Percentiles rank a stretch among this genome's conserved stretches.
phyloP scores from a whole-genome alignment of 768 basidiomycete genomes.

The Lepiota brunneoincarnata region DNA sequence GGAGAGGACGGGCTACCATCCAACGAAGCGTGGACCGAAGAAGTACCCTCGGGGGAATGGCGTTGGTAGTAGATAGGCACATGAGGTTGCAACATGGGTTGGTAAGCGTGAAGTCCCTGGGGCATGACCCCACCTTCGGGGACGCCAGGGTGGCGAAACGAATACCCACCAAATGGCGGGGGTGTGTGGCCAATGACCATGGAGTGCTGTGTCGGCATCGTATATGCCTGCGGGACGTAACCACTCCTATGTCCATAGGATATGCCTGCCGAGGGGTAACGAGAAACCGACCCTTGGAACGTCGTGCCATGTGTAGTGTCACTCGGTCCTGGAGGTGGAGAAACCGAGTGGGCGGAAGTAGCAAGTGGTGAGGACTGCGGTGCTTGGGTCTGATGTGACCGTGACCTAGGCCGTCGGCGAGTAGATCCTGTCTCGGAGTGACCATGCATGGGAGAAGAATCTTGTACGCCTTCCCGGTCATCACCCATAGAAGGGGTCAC shows the following conservation, averaged over 20 bases:
- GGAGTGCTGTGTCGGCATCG: constrained; percentile 40
- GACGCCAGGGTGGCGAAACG: constrained; percentile 31
- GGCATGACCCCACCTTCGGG: constrained; percentile 35
- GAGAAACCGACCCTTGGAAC: constrained; percentile 22
- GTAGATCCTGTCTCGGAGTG: background rate
- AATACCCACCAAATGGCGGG: constrained; percentile 28
- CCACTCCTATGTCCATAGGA: constrained; percentile 35
- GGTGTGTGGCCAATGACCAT: constrained; percentile 34
- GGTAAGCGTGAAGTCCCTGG: constrained; percentile 40
- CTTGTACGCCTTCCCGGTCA: background rate
- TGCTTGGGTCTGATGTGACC: background rate
- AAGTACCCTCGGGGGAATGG: constrained; percentile 29
- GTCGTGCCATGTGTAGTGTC: constrained; percentile 20
- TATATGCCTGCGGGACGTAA: constrained; percentile 39
- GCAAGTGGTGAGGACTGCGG: background rate
- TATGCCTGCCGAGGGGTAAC: constrained; percentile 23
- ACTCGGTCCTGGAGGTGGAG: constrained; percentile 15
- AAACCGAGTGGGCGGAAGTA: background rate
- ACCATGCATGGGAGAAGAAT: background rate
- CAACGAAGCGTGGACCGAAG: constrained; percentile 21
- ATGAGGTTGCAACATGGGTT: constrained; percentile 36
- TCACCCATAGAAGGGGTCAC: background rate
- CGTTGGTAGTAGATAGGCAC: constrained; percentile 37
- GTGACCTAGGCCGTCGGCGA: background rate
- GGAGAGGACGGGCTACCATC: constrained; percentile 15